Conservation (phyloP, 1,284 basidiomycete species). For the Rhodotorula sp. region DNA sequence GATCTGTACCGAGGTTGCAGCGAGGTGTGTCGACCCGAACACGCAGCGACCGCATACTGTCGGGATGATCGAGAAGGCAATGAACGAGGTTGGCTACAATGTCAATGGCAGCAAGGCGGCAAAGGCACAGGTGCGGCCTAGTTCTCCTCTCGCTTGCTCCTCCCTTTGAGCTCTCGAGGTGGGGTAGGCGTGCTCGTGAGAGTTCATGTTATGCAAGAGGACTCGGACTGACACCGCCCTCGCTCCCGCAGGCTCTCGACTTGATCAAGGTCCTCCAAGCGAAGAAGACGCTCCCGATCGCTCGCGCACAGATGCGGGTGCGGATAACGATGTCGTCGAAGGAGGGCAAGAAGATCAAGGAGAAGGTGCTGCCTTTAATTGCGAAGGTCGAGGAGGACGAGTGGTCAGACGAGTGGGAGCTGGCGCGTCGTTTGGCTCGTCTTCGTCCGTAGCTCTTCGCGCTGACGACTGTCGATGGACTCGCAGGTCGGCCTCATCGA, state of each 20-base stretch:
- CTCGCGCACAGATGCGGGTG: slow-evolving; percentile 88
- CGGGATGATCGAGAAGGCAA: slow-evolving; percentile 96
- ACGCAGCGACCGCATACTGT: slow-evolving; percentile 89
- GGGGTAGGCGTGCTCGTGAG: too few species aligned
- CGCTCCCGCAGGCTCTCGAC: slow-evolving; percentile 70
- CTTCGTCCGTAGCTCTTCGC: too few species aligned
- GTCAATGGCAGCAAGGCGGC: slow-evolving; percentile 84
- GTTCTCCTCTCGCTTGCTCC: background rate
- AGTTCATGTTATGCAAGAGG: too few species aligned
- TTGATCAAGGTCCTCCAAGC: slow-evolving; percentile 82
- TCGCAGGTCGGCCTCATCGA: slow-evolving; percentile 82
- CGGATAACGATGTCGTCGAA: slow-evolving; percentile 73
- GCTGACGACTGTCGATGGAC: background rate
- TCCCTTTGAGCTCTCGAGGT: too few species aligned
- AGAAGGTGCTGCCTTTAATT: slow-evolving; percentile 68
- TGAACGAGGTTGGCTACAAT: slow-evolving; percentile 90
- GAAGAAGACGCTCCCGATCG: slow-evolving; percentile 79
- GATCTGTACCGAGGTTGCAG: slow-evolving; percentile 88
- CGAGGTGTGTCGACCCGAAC: slow-evolving; percentile 90
- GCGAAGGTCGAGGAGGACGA: slow-evolving; percentile 85
- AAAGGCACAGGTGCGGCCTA: slow-evolving; percentile 73
- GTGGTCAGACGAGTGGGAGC: slow-evolving; percentile 77
- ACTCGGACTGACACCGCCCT: background rate
- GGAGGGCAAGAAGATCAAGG: slow-evolving; percentile 70
- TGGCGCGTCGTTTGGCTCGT: slow-evolving; percentile 54